These are phyloP conservation scores for Alternaria brassicicola DNA, from an alignment of 2,329 filamentous ascomycete genomes.

Conservation along the genomic window DNA sequence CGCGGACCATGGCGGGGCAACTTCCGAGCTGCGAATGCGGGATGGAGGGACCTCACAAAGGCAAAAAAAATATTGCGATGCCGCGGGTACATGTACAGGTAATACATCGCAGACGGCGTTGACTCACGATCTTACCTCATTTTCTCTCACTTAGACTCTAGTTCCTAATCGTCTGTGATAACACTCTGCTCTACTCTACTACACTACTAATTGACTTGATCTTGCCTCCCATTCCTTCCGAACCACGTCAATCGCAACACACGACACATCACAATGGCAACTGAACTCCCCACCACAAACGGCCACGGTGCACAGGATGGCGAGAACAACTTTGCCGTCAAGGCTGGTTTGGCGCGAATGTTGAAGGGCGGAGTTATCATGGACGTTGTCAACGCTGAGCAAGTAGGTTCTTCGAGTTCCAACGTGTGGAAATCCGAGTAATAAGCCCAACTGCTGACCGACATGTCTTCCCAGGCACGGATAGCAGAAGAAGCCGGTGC, in stretches of 20 bases:
- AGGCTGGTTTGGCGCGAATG: slow-evolving; percentile 96
- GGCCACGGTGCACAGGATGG: slow-evolving; percentile 53
- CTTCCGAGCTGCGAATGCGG: slow-evolving; percentile 20
- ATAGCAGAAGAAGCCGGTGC: slow-evolving; percentile 98
- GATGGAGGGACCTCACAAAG: slow-evolving; percentile 23
- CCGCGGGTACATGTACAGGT: slow-evolving; percentile 27
- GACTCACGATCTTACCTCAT: slow-evolving; percentile 18
- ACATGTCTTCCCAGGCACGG: slow-evolving; percentile 66
- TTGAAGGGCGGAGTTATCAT: slow-evolving; percentile 99
- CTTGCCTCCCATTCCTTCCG: neutral
- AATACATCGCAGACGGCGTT: slow-evolving; percentile 31
- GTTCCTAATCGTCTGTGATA: neutral
- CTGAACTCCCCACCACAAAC: slow-evolving; percentile 57
- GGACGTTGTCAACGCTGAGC: slow-evolving; percentile 93
- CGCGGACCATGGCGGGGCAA: slow-evolving; percentile 22
- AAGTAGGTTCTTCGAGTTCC: slow-evolving; percentile 55
- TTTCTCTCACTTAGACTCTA: slow-evolving; percentile 7
- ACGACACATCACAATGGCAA: slow-evolving; percentile 47
- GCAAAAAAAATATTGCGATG: slow-evolving; percentile 41
- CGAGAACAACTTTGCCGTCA: slow-evolving; percentile 77
- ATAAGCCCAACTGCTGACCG: slow-evolving; percentile 11
- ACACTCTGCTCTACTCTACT: neutral
- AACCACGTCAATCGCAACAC: neutral
- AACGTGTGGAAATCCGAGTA: neutral
- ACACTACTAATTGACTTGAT: slow-evolving; percentile 2